Conservation (phyloP, 768 basidiomycete species). For the Tricholoma sp. region DNA sequence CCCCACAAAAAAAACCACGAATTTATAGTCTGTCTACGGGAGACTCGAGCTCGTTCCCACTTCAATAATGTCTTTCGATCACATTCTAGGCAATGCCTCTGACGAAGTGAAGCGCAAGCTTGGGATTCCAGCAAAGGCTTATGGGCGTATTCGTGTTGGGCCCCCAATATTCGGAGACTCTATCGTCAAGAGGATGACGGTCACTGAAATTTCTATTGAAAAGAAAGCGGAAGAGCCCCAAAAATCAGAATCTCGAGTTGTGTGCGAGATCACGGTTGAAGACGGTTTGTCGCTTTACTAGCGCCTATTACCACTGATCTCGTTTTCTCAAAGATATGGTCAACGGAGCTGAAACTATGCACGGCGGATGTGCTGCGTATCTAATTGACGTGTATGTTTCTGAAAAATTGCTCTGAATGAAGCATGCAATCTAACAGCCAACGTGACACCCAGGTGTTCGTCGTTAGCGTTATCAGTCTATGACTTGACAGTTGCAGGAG, state of each 20-base stretch:
- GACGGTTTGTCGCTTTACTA: constrained; percentile 27
- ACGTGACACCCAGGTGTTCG: constrained; percentile 43
- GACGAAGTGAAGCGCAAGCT: constrained; percentile 23
- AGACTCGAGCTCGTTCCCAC: neutral
- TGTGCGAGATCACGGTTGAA: constrained; percentile 38
- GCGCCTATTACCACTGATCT: no score
- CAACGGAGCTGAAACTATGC: constrained; percentile 40
- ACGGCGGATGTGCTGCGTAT: constrained; percentile 52
- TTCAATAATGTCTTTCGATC: constrained; percentile 1
- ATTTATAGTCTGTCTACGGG: no score
- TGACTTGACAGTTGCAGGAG: constrained; percentile 18
- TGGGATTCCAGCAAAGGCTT: constrained; percentile 13
- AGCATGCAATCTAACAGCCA: neutral
- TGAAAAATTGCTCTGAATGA: neutral
- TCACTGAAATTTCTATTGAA: constrained; percentile 38
- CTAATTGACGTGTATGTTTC: constrained; percentile 44
- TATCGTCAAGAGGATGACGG: constrained; percentile 16
- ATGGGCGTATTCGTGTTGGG: constrained; percentile 2
- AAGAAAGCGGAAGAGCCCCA: constrained; percentile 40
- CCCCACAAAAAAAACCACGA: no score
- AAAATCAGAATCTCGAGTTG: constrained; percentile 40
- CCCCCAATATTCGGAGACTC: constrained; percentile 15
- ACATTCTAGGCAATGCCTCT: constrained; percentile 24
- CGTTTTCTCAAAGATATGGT: constrained; percentile 42
- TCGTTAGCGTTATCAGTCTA: constrained; percentile 40